Conservation (phyloP, 2,329 filamentous ascomycete species). For the Fulvia fulva region DNA sequence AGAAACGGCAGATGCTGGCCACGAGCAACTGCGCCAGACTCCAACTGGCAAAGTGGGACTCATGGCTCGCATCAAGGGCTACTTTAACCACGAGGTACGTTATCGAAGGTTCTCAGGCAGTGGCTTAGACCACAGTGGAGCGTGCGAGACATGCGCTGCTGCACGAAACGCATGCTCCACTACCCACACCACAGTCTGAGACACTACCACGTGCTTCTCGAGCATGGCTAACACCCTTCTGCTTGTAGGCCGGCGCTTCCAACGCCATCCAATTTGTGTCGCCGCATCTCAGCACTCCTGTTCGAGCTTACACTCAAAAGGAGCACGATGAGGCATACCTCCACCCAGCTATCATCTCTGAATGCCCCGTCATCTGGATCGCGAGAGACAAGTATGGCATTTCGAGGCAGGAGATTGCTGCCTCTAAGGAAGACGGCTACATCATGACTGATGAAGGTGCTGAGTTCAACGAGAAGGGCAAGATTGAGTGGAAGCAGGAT, state of each 20-base stretch:
- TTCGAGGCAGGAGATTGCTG: constrained; percentile 37
- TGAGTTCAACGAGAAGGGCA: constrained; percentile 43
- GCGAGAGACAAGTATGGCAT: constrained; percentile 42
- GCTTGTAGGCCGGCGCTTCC: constrained; percentile 16
- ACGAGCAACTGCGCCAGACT: constrained; percentile 9
- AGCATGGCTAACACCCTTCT: too few species aligned
- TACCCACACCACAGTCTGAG: too few species aligned
- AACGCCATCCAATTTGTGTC: constrained; percentile 33
- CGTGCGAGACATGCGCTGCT: too few species aligned
- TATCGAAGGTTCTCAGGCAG: too few species aligned
- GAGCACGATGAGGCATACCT: constrained; percentile 42
- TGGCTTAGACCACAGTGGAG: too few species aligned
- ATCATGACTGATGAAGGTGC: constrained; percentile 44
- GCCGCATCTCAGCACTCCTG: constrained; percentile 31
- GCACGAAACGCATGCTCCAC: too few species aligned
- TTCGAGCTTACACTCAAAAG: constrained; percentile 25
- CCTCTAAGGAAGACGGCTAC: constrained; percentile 29
- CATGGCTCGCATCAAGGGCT: constrained; percentile 20
- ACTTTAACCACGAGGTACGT: constrained; percentile 23
- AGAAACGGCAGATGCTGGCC: constrained; percentile 4
- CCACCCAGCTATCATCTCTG: constrained; percentile 41
- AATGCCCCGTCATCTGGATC: constrained; percentile 44
- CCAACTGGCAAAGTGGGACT: constrained; percentile 7
- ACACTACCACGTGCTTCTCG: too few species aligned
- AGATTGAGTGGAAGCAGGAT: constrained; percentile 41